Evolutionary conservation across 163 green algal species (phyloP).

Genomic region (Scenedesmus sp.): DNA sequence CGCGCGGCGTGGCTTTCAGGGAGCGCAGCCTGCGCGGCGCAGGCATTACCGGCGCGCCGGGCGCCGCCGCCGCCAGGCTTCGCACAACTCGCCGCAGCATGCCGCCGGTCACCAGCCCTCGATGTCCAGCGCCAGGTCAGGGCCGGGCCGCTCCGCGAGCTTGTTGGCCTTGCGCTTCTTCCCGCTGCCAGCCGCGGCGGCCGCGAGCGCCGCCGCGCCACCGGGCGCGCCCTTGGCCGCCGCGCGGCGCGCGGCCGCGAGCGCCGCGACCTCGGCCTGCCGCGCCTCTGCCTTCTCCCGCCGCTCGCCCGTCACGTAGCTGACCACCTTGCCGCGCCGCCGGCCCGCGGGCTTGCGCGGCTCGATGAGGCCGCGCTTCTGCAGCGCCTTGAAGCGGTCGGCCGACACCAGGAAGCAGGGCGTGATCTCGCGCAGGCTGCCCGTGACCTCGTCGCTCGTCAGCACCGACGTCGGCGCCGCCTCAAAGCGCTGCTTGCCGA

Average conservation of each 20-base stretch:
- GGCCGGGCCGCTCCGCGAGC: not conserved
- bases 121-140: not conserved
- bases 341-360: conserved; percentile 50
- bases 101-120: too few species aligned
- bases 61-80: too few species aligned
- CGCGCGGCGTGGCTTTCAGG: too few species aligned
- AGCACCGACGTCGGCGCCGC: conserved; percentile 48
- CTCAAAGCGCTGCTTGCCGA: conserved; percentile 61
- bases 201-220: not conserved
- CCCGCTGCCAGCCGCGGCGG: not conserved
- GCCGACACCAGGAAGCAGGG: conserved; percentile 58
- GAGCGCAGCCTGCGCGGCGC: too few species aligned
- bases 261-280: conserved; percentile 48
- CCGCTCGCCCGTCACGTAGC: conserved; percentile 57
- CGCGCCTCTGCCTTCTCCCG: conserved; percentile 48
- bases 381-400: conserved; percentile 74
- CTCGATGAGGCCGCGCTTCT: conserved; percentile 71
- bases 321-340: conserved; percentile 24
- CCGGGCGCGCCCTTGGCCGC: conserved; percentile 12
- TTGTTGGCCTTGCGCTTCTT: not conserved
- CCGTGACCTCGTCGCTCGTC: conserved; percentile 63
- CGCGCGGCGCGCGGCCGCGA: conserved; percentile 46
- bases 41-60: too few species aligned
- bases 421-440: conserved; percentile 61
- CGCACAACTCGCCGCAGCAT: too few species aligned